Evolutionary conservation across 495 filamentous ascomycete genomes (phyloP), one percentile per base, ranked within the genome.

Genomic region (Penicillium nucicola): DNA sequence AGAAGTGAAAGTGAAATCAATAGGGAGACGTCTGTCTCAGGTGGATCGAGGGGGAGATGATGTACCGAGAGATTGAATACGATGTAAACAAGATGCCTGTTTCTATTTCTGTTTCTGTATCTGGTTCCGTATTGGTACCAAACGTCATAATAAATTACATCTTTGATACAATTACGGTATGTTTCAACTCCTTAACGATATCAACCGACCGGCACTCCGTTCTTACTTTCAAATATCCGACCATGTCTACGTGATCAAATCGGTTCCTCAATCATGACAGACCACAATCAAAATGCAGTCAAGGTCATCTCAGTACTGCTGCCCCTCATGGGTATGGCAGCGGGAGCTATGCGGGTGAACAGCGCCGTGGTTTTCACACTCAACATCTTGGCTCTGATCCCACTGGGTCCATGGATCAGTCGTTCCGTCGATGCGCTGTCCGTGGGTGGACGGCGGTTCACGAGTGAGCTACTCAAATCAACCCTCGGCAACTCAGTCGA

Each of bases 401-500:
- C 57, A 1, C 47, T 66, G 5, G 34, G 50, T 8, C 30, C 48
- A 10, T 55, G 53, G 52, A 52, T 64, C 17, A 51, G 41, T 2
- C 52, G 50, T 31, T 53, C 50, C 20, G 50, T 62, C 22, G 48
- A 53, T 19, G 32, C 60, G 12, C 20, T 66, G 23, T 49, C 54
- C 8, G 31, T 48, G 5, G 34, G 23, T 33, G 28, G 52, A 2
- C 47, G 42, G 11, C 48, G 45, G 17, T 20, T 42, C 4, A 15
- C 46, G 5, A 53, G 50, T 37, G 63, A 57, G 25, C 19, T 66
- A 28, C 52, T 66, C n/a, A 66, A 59, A 34, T 62, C 61, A 17
- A 62, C 58, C 15, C 33, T 66, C 3, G 63, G 63, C 11, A 66
- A 64, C 28, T 28, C 58, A 4, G 46, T 66, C 10, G 63, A 66